Base-by-base conservation (phyloP, 441 rosid genomes). In the Adansonia grandidieri region DNA sequence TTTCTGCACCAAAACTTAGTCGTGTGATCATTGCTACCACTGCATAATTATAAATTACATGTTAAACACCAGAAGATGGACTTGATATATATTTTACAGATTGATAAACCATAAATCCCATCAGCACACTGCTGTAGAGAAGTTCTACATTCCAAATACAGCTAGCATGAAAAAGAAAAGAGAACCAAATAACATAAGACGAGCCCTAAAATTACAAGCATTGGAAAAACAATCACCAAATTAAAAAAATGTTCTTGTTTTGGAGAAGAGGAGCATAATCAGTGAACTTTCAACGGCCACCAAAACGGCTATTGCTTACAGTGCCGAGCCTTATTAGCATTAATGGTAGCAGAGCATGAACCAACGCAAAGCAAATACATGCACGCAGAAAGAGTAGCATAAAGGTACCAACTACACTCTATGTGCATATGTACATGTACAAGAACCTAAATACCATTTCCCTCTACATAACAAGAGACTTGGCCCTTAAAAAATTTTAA, bases 1-100 rank as follows among this genome's bases (percentile, higher is more conserved):
- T 96, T 92, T 91, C 99, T 89, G 90, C 97, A 90, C 99, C 99
- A 96, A 80, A 96, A 96, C 86, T 91, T 96, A 72, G 99, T 96
- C 3, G 95, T 88, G 83, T 91, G 92, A 82, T 96, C 99, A 80
- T 91, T 87, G 94, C 99, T 93, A 80, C 99, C 99, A 80, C 99
- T 96, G 96, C 89, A 90, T 68, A 80, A 82, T 71, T 76, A 81
- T 76, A 14, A 57, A 79, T 37, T 13, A 66, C 14, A 53, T 47
- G 62, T 61, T 82, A 71, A 84, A 50, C 2, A 8, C 60, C 60
- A 6, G 47, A 63, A 63, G 17, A 22, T 51, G 48, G 54, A 22
- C 58, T 57, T 76, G 61, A 75, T 1, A 58, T 57, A 77, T 9
- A 62, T 45, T 19, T 8, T 1, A 72, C 10, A 64, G 48, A 58